Evolutionary conservation across 139 green algal species (phyloP).

Genomic region (Chlorella sp.): DNA sequence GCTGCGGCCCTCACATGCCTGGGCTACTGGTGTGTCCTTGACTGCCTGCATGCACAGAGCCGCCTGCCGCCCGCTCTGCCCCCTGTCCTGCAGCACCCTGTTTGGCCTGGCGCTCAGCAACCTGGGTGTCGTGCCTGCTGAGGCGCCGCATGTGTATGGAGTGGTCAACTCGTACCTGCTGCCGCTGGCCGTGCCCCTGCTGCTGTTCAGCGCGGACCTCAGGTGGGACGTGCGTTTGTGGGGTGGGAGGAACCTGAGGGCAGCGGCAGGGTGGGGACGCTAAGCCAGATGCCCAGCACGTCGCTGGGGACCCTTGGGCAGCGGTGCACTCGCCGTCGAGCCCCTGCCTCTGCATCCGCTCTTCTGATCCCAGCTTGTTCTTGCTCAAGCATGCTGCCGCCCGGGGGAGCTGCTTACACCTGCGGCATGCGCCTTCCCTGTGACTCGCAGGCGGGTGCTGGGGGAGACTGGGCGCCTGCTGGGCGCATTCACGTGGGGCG

Average conservation of each 20-base stretch:
- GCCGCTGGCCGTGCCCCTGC: slow-evolving; percentile 90
- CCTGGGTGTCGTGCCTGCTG: slow-evolving; percentile 66
- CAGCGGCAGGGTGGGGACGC: background rate
- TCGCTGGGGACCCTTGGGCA: background rate
- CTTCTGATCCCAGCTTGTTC: background rate
- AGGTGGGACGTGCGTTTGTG: background rate
- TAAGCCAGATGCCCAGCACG: too few species aligned
- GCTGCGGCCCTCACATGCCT: background rate
- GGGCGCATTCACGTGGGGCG: slow-evolving; percentile 74
- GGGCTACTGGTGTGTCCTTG: background rate
- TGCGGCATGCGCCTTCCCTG: too few species aligned
- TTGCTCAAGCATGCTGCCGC: background rate
- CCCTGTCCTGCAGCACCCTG: slow-evolving; percentile 59
- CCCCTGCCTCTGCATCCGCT: background rate
- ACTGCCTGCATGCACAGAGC: background rate
- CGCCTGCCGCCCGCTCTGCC: background rate
- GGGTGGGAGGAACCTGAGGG: too few species aligned
- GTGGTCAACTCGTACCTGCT: slow-evolving; percentile 87
- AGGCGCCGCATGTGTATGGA: slow-evolving; percentile 48
- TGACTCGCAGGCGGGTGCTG: slow-evolving; percentile 60
- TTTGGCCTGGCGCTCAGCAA: slow-evolving; percentile 79
- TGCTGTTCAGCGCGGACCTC: slow-evolving; percentile 89
- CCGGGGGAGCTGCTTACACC: background rate
- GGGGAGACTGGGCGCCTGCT: slow-evolving; percentile 79
- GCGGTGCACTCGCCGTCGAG: background rate